Percentiles rank a stretch among this genome's conserved stretches.
Evolutionary conservation across 768 basidiomycete species (phyloP).

Genomic region (Amyloporia xantha): DNA sequence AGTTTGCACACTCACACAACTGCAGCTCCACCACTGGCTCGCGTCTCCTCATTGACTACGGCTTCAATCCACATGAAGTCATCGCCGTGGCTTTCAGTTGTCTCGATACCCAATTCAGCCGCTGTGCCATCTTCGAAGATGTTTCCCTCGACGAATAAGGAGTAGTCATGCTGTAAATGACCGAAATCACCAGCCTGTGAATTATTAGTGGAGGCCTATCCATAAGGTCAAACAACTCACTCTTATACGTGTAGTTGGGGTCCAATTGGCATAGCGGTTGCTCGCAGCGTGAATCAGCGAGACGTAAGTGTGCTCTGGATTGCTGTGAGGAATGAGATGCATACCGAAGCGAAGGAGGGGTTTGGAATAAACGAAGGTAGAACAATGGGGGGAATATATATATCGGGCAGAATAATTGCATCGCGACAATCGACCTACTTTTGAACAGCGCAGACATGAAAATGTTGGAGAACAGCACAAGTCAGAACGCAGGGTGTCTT

Average conservation of each 20-base stretch:
- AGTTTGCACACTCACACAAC: too few relatives aligned
- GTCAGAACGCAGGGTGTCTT: too few relatives aligned
- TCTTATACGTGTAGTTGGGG: neutral
- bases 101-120: neutral
- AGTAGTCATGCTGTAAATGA: neutral
- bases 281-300: neutral
- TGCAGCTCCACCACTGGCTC: neutral
- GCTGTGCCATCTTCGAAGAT: slow-evolving; percentile 2
- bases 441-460: too few relatives aligned
- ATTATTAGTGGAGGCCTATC: neutral
- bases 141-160: slow-evolving; percentile 4
- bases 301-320: slow-evolving; percentile 1
- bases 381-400: too few relatives aligned
- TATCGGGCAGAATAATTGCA: too few relatives aligned
- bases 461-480: too few relatives aligned
- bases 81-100: neutral
- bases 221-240: too few relatives aligned
- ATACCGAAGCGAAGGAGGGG: too few relatives aligned
- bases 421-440: too few relatives aligned
- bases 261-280: slow-evolving; percentile 5
- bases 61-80: neutral
- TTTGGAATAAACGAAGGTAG: too few relatives aligned
- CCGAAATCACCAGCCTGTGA: slow-evolving; percentile 2
- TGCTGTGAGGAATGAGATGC: neutral
- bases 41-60: neutral